phyloP scores from a whole-genome alignment of 305 asterid genomes.

The Stenogyne calaminthoides region DNA sequence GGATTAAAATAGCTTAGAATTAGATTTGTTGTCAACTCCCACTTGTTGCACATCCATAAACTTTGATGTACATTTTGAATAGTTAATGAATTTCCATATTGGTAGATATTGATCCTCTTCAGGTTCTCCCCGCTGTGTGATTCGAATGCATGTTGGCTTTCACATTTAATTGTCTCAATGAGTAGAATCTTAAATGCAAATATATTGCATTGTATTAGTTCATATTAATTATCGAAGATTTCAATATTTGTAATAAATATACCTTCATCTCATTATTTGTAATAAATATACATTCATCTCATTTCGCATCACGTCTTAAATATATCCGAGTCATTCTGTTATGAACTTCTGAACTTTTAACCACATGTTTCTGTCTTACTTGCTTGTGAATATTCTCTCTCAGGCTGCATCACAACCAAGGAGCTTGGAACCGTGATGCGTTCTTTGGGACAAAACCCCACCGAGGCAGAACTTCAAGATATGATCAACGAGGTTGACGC shows the following conservation, averaged over 20 bases:
- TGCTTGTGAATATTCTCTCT: conserved; percentile 17
- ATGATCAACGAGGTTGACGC: conserved; percentile 93
- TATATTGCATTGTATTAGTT: not conserved
- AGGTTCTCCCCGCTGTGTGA: no score
- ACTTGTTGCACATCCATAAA: not conserved
- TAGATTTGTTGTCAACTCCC: not conserved
- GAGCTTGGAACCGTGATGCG: conserved; percentile 93
- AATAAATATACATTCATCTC: not conserved
- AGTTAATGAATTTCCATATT: not conserved
- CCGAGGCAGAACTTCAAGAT: conserved; percentile 86
- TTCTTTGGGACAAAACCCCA: conserved; percentile 84
- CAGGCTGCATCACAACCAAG: conserved; percentile 90
- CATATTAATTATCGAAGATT: not conserved
- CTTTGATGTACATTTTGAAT: not conserved
- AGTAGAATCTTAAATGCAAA: not conserved
- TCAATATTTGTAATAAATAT: not conserved
- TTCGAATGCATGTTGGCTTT: not conserved
- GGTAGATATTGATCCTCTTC: not conserved
- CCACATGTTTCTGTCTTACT: not conserved
- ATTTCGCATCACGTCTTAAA: not conserved
- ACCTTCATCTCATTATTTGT: not conserved
- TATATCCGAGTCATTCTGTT: not conserved
- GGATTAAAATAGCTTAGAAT: not conserved
- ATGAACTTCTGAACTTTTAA: not conserved
- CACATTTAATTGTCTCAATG: not conserved